Conservation (phyloP, 2,329 filamentous ascomycete genomes). For the Arthrobotrys conoides region DNA sequence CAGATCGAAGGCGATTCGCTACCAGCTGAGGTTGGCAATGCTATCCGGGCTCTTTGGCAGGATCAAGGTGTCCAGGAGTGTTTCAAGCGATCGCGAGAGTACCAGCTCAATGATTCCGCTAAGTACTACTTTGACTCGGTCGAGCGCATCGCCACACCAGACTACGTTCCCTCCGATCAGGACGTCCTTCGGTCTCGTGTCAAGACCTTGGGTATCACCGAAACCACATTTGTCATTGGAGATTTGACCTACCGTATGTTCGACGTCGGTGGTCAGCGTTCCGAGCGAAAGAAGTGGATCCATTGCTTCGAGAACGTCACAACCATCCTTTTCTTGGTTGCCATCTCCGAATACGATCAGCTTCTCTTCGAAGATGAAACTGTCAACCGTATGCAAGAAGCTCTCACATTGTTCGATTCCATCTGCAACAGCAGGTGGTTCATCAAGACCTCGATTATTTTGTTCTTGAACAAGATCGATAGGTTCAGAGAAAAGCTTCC, state of each 20-base stretch:
- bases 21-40: slow-evolving; percentile 92
- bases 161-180: slow-evolving; percentile 95
- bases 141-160: slow-evolving; percentile 87
- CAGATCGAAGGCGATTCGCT: slow-evolving; percentile 96
- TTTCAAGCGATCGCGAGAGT: slow-evolving; percentile 95
- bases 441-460: slow-evolving; percentile 79
- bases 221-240: slow-evolving; percentile 95
- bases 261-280: slow-evolving; percentile 94
- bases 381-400: slow-evolving; percentile 83
- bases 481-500: slow-evolving; percentile 82
- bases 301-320: slow-evolving; percentile 99
- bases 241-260: slow-evolving; percentile 98
- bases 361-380: slow-evolving; percentile 96
- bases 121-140: slow-evolving; percentile 99
- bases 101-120: slow-evolving; percentile 95
- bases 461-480: slow-evolving; percentile 83
- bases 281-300: slow-evolving; percentile 99
- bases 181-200: slow-evolving; percentile 95
- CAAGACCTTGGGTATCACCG: slow-evolving; percentile 97
- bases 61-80: slow-evolving; percentile 93
- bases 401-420: slow-evolving; percentile 78
- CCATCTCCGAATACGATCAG: slow-evolving; percentile 97
- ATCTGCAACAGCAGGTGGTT: slow-evolving; percentile 82
- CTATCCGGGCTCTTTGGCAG: slow-evolving; percentile 93
- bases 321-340: slow-evolving; percentile 94